Conservation (phyloP, 129 eudicot species). For the Erigeron canadensis region DNA sequence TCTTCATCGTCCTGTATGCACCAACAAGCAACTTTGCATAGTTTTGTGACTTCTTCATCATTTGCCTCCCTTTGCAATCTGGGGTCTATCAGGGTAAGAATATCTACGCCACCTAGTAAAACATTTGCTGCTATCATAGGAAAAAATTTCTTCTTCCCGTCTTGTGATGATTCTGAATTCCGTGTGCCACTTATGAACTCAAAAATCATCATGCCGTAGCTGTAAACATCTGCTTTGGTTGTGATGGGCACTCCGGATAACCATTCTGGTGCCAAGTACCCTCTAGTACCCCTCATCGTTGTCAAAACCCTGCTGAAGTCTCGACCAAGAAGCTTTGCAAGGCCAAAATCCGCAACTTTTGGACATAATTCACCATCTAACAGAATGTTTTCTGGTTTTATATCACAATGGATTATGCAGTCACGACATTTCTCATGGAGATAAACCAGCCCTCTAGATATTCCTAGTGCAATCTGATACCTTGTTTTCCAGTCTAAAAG, state of each 20-base stretch:
- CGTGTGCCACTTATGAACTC: slow-evolving; percentile 59
- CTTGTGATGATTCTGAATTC: slow-evolving; percentile 35
- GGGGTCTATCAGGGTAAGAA: slow-evolving; percentile 52
- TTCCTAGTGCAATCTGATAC: slow-evolving; percentile 60
- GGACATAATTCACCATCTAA: slow-evolving; percentile 49
- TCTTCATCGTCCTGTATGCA: slow-evolving; percentile 69
- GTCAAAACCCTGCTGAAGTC: slow-evolving; percentile 73
- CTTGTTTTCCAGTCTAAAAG: slow-evolving; percentile 53
- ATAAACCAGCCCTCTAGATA: slow-evolving; percentile 60
- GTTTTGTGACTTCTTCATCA: slow-evolving; percentile 45
- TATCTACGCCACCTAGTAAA: slow-evolving; percentile 43
- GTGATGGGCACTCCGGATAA: slow-evolving; percentile 61
- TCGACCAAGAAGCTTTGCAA: slow-evolving; percentile 78
- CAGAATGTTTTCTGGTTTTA: slow-evolving; percentile 77
- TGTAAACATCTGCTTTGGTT: slow-evolving; percentile 68
- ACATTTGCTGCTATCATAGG: slow-evolving; percentile 49
- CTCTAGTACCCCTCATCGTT: slow-evolving; percentile 65
- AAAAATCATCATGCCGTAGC: slow-evolving; percentile 75
- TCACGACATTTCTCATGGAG: slow-evolving; percentile 69
- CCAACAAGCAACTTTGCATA: slow-evolving; percentile 72
- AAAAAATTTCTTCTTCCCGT: slow-evolving; percentile 44
- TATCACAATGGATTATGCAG: slow-evolving; percentile 74
- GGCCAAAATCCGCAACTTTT: slow-evolving; percentile 68
- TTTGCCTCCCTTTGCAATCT: slow-evolving; percentile 44
- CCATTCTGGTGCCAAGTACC: slow-evolving; percentile 81